Evolutionary conservation across 129 eudicot genomes (phyloP).

Genomic region (Saposhnikovia divaricata): DNA sequence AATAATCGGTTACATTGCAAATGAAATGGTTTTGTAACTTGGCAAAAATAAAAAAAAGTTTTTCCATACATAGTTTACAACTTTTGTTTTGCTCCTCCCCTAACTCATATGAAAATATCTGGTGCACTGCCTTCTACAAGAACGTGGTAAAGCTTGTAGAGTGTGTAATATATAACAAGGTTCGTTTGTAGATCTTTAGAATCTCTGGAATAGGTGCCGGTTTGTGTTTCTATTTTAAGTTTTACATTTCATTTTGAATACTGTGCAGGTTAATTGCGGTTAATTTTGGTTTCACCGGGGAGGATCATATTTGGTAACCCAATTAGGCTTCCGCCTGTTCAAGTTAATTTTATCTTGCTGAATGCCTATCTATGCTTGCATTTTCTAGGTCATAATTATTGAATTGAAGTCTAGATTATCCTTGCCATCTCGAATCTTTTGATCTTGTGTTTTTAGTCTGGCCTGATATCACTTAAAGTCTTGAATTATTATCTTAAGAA

Average conservation of each 20-base stretch:
- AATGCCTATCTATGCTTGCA: neutral
- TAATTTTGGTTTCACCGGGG: constrained; percentile 82
- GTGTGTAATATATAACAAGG: constrained; percentile 84
- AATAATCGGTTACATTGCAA: neutral
- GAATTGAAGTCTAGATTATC: neutral
- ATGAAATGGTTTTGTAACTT: neutral
- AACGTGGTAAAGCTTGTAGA: constrained; percentile 84
- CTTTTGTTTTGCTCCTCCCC: neutral
- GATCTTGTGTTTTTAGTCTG: neutral
- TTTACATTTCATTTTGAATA: neutral
- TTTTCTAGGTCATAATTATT: constrained; percentile 1
- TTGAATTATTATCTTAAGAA: neutral
- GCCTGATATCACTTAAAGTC: neutral
- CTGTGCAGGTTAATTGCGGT: constrained; percentile 67
- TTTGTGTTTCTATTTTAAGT: neutral
- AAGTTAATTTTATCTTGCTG: constrained; percentile 32
- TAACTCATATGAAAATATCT: constrained; percentile 14
- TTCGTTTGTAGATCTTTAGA: constrained; percentile 2
- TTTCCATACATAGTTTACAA: neutral
- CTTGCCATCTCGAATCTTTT: neutral
- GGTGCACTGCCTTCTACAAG: constrained; percentile 70
- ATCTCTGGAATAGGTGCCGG: neutral
- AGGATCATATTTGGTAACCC: constrained; percentile 87
- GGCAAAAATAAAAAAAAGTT: no score
- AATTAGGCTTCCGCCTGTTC: constrained; percentile 77